Evolutionary conservation across 495 filamentous ascomycete species (phyloP), one percentile per base, ranked within the genome.

Genomic region (Penicillium odoratum): DNA sequence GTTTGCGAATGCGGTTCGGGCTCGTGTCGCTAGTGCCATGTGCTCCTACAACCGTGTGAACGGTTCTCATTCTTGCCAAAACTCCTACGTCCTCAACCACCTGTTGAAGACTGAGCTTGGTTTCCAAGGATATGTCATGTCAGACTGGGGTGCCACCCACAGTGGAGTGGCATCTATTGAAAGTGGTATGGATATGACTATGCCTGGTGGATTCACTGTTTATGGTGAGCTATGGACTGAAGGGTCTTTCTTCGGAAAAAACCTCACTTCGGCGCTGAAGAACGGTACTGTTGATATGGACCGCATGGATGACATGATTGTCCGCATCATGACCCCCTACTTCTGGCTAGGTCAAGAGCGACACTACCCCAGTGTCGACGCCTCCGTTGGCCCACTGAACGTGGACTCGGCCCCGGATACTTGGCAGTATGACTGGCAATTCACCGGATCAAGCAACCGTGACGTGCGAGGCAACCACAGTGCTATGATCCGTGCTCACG

Each of bases 11-110:
- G 83, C 85, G 0, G 80, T 88, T 1, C 78, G 78, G 34, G 85
- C 88, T 1, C 80, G 83, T 6, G 81, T 78, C 4, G 85, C 79
- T 1, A 82, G 76, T 46, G 74, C 88, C 44, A 89, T 90, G 85
- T 89, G 86, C 70, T 86, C 84, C 4, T 91, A 91, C 59, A 81
- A 88, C 47, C 78, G 84, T 8, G 51, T 90, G 33, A 89, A 90
- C 63, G 83, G 83, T 40, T 85, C 81, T 2, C 86, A 86, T 53
- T 81, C 81, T 5, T 91, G 86, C 57, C 73, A 83, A 59, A 89
- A 88, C 63, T 81, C 77, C 54, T 81, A 88, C 42, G 67, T 76
- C 0, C 75, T 85, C 44, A 88, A 87, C 60, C 80, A 81, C 1
- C 62, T 90, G 1, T 69, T 91, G 5, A 91, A 90, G 61, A 76